Base-by-base conservation (phyloP, 306 rosid species). In the Dryas alaskensis region DNA sequence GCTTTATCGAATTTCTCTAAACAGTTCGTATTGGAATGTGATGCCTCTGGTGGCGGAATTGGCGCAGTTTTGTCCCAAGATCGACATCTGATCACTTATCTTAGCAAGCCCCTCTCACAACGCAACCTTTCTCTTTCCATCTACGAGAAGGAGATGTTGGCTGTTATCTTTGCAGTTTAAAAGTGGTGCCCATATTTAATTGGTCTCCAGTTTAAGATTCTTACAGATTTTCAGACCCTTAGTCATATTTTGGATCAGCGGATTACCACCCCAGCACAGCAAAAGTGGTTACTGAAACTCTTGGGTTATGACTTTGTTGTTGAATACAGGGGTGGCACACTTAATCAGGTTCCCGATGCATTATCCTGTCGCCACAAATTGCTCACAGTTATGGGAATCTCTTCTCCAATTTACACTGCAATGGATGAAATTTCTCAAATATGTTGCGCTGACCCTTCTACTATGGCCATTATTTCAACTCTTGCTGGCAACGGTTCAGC, bases 211-310 rank as follows among this genome's bases (percentile, higher is more conserved):
- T 47, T 47, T 4, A 11, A 13, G n/a, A 60, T 49, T 5, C 13
- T 48, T 39, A 60, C 27, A 1, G 42, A 61, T 51, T 40, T n/a
- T 6, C 54, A 44, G 1, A 17, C 49, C 49, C 13, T 60, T 2
- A 61, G 48, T 5, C 9, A 44, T 47, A 16, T 70, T 0, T 5
- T 70, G 10, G 65, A 54, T 17, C 53, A 70, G 25, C 10, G 40
- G 0, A 6, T 70, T 16, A 7, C 17, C 2, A 70, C 75, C 4
- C 52, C 52, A 1, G 10, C 57, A 10, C 53, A 70, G 14, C 40
- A 70, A 8, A 70, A 70, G 8, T 70, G 75, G 75, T 51, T 73
- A 2, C 9, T 50, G 10, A 73, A 73, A 16, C 19, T 62, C 1
- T 0, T 73, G 10, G 70, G 62, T 3, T 47, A 3, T 9, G 52